Conservation (phyloP, 2,329 filamentous ascomycete species). For the Fusarium sp. region DNA sequence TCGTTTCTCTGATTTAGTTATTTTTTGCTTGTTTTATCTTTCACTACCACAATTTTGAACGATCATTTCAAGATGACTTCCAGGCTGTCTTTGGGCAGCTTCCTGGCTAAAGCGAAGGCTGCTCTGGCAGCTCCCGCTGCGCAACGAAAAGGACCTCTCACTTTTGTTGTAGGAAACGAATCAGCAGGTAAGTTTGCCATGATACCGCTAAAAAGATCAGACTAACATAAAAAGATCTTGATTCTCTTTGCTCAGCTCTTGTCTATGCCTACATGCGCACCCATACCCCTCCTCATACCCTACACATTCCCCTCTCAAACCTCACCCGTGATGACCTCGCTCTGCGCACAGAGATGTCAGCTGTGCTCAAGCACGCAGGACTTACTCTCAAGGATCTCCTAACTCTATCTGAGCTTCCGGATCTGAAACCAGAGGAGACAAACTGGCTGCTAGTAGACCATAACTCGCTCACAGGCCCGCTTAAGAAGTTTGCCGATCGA, state of each 20-base stretch:
- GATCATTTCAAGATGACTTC: constrained; percentile 46
- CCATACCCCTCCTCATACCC: constrained; percentile 63
- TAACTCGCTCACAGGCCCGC: constrained; percentile 75
- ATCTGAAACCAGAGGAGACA: constrained; percentile 67
- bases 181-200: constrained; percentile 67
- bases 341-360: constrained; percentile 79
- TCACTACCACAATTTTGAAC: background rate
- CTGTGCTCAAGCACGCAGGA: constrained; percentile 72
- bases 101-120: constrained; percentile 64
- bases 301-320: constrained; percentile 81
- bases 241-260: constrained; percentile 81
- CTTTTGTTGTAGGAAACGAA: constrained; percentile 76
- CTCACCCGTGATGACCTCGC: constrained; percentile 75
- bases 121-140: constrained; percentile 60
- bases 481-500: constrained; percentile 65
- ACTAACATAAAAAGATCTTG: constrained; percentile 70
- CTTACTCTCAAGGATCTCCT: constrained; percentile 73
- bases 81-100: constrained; percentile 61
- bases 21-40: background rate
- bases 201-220: background rate
- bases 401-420: constrained; percentile 67
- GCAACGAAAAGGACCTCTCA: constrained; percentile 63
- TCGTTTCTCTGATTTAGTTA: background rate
- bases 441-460: constrained; percentile 84
- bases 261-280: constrained; percentile 81